These are phyloP conservation scores for Bimuria novae-zelandiae DNA, from an alignment of 2,329 filamentous ascomycete genomes.

Conservation along the genomic window DNA sequence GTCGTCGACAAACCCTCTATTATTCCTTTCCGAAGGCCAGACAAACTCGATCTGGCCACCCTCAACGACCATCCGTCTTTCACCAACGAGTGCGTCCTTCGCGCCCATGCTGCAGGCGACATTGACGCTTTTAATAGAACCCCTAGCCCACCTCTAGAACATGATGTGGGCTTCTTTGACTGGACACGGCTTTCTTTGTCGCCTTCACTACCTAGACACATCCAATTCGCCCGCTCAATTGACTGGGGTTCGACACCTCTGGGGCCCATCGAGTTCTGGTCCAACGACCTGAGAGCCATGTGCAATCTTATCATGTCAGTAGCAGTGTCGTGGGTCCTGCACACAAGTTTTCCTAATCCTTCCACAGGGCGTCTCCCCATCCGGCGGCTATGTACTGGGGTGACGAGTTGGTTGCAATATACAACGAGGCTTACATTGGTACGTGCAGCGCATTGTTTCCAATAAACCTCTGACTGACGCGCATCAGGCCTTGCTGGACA, in stretches of 20 bases:
- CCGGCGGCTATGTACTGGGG: conserved; percentile 83
- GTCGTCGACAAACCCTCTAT: neutral
- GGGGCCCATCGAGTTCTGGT: conserved; percentile 77
- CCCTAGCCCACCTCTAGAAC: conserved; percentile 26
- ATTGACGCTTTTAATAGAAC: conserved; percentile 47
- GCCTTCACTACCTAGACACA: conserved; percentile 68
- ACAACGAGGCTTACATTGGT: conserved; percentile 70
- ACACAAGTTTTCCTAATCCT: conserved; percentile 5
- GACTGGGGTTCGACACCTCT: conserved; percentile 76
- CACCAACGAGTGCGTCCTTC: conserved; percentile 48
- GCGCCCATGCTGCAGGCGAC: conserved; percentile 45
- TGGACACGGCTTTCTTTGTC: conserved; percentile 75
- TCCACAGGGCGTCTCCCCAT: conserved; percentile 43
- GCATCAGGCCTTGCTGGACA: conserved; percentile 65
- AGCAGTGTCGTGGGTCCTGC: neutral
- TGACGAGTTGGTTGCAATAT: conserved; percentile 68
- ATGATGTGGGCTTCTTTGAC: conserved; percentile 68
- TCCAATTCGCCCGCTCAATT: conserved; percentile 70
- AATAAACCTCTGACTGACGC: neutral
- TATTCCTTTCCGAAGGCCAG: conserved; percentile 12
- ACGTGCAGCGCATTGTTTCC: neutral
- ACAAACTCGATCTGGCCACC: conserved; percentile 24
- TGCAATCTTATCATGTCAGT: conserved; percentile 75
- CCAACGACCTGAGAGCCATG: conserved; percentile 73
- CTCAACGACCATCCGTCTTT: conserved; percentile 35